Base-by-base conservation (phyloP, 495 filamentous ascomycete species). In the Aspergillus ostianus region DNA sequence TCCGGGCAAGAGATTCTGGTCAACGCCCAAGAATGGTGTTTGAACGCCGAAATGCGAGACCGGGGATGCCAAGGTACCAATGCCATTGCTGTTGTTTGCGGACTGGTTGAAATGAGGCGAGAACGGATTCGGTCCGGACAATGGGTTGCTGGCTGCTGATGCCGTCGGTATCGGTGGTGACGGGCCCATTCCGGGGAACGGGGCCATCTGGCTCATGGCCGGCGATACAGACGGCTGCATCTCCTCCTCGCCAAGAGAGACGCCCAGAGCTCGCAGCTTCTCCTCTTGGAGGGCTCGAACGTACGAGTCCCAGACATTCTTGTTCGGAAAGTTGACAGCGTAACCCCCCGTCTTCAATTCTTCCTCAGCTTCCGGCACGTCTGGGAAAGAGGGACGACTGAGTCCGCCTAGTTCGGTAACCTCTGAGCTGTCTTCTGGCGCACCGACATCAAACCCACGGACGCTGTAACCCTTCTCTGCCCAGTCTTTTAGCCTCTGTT, bases 191-290 rank as follows among this genome's bases (percentile, higher is more conserved):
- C 86, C 78, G 26, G 73, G 84, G 20, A 83, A 80, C n/a, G 83
- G 77, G 9, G 78, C 73, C 12, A 80, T 74, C 57, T 83, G 83
- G 64, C 83, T 87, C 62, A 86, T 86, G 20, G 81, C 88, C 36
- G 92, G 92, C 15, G 91, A 94, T 66, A 91, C 88, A 10, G 90
- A 79, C 13, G 82, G 81, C 45, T 71, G 71, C 17, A 84, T 79
- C 26, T 93, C 89, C 10, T 90, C 87, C 48, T 88, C 87, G 21
- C 85, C 88, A 55, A 88, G 80, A 18, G 82, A 89, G 2, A 97
- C 94, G 48, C 94, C 94, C 49, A 98, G 81, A 52, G 92, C 91
- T 36, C 90, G 86, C 46, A 98, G 80, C 74, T 96, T 98, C 59
- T 92, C 89, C 73, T 98, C 94, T 66, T 87, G 86, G 54, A 97